Evolutionary conservation across 1,139 yeast genomes (phyloP).

Genomic region (Lodderomyces parapsilosis): DNA sequence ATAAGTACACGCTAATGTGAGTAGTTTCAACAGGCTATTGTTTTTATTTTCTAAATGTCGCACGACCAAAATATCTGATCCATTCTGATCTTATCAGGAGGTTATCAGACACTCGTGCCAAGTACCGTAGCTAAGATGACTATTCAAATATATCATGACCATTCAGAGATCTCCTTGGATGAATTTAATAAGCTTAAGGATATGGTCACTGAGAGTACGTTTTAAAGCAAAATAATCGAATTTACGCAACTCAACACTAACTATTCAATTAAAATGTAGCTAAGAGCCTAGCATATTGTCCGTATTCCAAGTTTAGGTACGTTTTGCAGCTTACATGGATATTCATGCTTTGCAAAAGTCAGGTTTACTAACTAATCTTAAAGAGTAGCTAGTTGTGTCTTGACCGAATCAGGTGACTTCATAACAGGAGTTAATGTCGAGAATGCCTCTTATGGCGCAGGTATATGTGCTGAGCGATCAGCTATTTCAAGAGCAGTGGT

Average conservation of each 20-base stretch:
- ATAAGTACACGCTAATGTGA: too few relatives aligned
- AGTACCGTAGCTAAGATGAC: conserved; percentile 6
- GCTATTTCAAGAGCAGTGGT: conserved; percentile 69
- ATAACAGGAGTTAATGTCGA: conserved; percentile 85
- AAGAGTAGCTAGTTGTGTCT: conserved; percentile 78
- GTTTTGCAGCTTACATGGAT: conserved; percentile 16
- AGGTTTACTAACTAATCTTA: conserved; percentile 13
- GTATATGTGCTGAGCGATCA: conserved; percentile 88
- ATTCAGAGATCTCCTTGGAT: conserved; percentile 17
- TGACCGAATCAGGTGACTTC: conserved; percentile 49
- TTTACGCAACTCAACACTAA: conserved; percentile 4
- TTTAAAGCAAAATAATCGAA: too few relatives aligned
- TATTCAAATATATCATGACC: conserved; percentile 11
- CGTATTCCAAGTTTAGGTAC: conserved; percentile 75
- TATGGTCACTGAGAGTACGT: conserved; percentile 32
- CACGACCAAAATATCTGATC: conserved; percentile 4
- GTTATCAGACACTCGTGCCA: not conserved
- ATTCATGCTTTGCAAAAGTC: too few relatives aligned
- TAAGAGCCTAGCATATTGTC: conserved; percentile 61
- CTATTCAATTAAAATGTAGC: conserved; percentile 29
- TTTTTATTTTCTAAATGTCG: not conserved
- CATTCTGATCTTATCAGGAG: too few relatives aligned
- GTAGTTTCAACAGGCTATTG: too few relatives aligned
- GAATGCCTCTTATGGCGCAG: conserved; percentile 87
- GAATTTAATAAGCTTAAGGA: conserved; percentile 27